These are phyloP conservation scores for Ormosia semicastrata DNA, from an alignment of 306 rosid species.

Conservation along the genomic window DNA sequence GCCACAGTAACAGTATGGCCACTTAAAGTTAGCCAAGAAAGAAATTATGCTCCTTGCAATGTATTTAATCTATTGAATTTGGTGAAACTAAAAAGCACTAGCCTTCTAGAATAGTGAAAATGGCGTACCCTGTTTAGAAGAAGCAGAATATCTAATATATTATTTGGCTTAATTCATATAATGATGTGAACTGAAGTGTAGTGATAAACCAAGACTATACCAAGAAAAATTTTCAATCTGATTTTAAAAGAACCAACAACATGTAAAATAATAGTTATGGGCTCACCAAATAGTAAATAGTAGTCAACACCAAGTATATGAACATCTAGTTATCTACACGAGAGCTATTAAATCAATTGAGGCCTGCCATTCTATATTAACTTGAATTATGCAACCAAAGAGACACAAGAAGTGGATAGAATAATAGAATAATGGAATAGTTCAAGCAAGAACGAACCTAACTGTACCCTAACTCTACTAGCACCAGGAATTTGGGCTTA, in stretches of 20 bases:
- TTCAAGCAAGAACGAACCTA: neutral
- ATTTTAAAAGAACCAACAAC: neutral
- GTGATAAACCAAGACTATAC: neutral
- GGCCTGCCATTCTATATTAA: neutral
- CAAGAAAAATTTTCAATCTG: neutral
- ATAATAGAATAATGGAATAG: neutral
- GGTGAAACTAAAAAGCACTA: no score
- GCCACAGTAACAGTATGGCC: no score
- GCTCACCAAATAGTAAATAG: no score
- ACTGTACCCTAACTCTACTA: neutral
- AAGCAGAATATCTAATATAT: neutral
- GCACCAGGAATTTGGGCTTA: neutral
- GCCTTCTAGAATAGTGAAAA: no score
- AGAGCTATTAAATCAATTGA: neutral
- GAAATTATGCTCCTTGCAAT: no score
- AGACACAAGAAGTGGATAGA: neutral
- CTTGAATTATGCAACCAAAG: neutral
- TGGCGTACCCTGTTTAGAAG: no score
- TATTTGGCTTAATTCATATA: neutral
- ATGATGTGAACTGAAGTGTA: neutral
- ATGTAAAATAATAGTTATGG: neutral
- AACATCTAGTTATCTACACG: neutral
- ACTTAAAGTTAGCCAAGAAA: no score
- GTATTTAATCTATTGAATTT: no score
- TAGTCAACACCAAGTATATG: neutral